Evolutionary conservation across 2,329 filamentous ascomycete genomes (phyloP).

Genomic region (Pyricularia sp.): DNA sequence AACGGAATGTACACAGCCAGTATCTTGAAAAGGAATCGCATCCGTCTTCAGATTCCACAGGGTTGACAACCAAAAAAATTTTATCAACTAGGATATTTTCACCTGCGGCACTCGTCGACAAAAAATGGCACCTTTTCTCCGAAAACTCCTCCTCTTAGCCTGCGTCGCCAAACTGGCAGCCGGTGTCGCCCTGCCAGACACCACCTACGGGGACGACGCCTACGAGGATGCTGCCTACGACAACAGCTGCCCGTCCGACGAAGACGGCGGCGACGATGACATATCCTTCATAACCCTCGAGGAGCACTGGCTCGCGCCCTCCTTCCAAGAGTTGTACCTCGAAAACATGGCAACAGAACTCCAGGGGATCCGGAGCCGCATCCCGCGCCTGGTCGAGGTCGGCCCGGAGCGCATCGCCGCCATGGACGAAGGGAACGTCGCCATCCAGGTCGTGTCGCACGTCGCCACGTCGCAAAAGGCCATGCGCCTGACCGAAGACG

Average conservation of each 20-base stretch:
- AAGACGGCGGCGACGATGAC: not conserved
- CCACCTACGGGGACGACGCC: too few relatives aligned
- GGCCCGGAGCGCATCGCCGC: conserved; percentile 1
- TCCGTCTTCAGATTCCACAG: too few relatives aligned
- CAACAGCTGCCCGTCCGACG: not conserved
- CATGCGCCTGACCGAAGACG: not conserved
- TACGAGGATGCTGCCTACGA: not conserved
- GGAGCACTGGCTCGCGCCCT: not conserved
- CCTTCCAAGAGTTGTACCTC: not conserved
- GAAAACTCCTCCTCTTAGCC: not conserved
- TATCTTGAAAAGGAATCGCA: too few relatives aligned
- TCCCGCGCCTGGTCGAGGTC: not conserved
- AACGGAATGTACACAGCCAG: too few relatives aligned
- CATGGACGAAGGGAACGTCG: not conserved
- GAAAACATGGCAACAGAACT: not conserved
- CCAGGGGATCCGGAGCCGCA: not conserved
- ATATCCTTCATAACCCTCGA: not conserved
- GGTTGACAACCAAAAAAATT: too few relatives aligned
- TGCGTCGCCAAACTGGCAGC: not conserved
- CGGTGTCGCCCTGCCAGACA: not conserved
- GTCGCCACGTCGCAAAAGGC: not conserved
- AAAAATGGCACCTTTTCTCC: not conserved
- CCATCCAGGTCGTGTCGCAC: conserved; percentile 1
- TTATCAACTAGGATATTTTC: too few relatives aligned
- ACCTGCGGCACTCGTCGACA: too few relatives aligned